Conservation (phyloP, 352 stramenopile genomes). For the Thraustotheca clavata region DNA sequence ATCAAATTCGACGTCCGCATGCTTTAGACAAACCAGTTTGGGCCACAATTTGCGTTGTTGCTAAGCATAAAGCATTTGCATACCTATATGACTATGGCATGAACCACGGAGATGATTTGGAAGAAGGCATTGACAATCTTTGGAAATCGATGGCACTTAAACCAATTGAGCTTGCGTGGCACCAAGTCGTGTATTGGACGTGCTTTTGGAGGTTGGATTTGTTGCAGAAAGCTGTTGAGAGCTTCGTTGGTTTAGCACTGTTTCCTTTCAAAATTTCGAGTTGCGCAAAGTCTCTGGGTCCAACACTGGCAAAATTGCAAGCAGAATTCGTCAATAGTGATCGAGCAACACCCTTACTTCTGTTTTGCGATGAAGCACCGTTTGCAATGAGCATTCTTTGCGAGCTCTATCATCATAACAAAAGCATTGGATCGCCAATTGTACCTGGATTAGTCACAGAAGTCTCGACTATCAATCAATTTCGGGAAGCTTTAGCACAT, state of each 20-base stretch:
- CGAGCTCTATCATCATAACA: too few species aligned
- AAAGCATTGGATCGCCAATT: too few species aligned
- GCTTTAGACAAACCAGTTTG: slow-evolving; percentile 1
- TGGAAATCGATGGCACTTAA: neutral
- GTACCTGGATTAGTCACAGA: too few species aligned
- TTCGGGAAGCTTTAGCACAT: too few species aligned
- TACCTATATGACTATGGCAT: slow-evolving; percentile 13
- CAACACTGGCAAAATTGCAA: neutral
- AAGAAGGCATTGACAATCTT: neutral
- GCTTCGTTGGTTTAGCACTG: too few species aligned
- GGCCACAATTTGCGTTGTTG: neutral
- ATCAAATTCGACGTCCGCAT: slow-evolving; percentile 11
- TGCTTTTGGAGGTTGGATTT: neutral
- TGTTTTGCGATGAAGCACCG: neutral
- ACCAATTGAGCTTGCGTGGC: neutral
- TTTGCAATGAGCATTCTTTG: neutral
- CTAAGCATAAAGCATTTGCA: slow-evolving; percentile 13
- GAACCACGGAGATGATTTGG: slow-evolving; percentile 1
- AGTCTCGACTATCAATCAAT: too few species aligned
- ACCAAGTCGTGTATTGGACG: neutral
- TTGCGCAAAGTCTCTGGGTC: too few species aligned
- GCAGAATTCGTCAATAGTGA: neutral
- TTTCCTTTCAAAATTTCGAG: too few species aligned
- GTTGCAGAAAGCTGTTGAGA: neutral
- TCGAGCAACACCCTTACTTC: neutral